Evolutionary conservation across 352 stramenopile species (phyloP), one percentile per base, ranked within the genome.

Genomic region (Globisporangium carolinianum): DNA sequence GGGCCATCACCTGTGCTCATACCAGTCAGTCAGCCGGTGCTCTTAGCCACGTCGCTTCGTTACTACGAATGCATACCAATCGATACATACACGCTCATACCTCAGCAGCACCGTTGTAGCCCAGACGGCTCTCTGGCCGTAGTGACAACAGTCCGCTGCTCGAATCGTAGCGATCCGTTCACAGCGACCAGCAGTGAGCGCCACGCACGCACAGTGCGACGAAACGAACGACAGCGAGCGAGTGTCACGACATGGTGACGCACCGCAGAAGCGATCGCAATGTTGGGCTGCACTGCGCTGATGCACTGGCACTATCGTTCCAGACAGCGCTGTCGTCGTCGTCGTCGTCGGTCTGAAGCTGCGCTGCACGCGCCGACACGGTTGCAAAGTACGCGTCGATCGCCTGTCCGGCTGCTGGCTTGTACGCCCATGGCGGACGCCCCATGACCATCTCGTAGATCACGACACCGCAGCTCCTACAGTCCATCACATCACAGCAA

Each of bases 401-500:
- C 10, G 70, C 64, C 45, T 35, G 53, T 8, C 57, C 47, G 12
- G 51, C 15, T 51, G 48, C 50, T 37, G 72, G 74, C 15, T 85
- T 71, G 61, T 94, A 94, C 18, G 76, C 71, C 83, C 83, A 94
- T 12, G 78, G 81, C 2, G 83, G 81, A 17, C 62, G 63, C 0
- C 81, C 83, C 36, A 58, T 48, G 2, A 87, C 67, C 79, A 91
- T 90, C 58, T 94, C 83, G 49, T 79, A 84, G 17, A 91, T 72
- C 11, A 94, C 65, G 7, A 94, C 82, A 3, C 83, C 83, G 5
- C 90, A 53, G 53, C 65, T 76, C 83, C 83, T 93, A 41, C 9
- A 42, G 18, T 24, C 41, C 51, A 12, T 32, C 24, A 32, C 24
- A 32, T 32, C 24, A 32, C 24, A 32, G 24, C 24, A 32, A 32